These are phyloP conservation scores for Dryadomyces sulphureus DNA, from an alignment of 2,329 filamentous ascomycete genomes.

Conservation along the genomic window DNA sequence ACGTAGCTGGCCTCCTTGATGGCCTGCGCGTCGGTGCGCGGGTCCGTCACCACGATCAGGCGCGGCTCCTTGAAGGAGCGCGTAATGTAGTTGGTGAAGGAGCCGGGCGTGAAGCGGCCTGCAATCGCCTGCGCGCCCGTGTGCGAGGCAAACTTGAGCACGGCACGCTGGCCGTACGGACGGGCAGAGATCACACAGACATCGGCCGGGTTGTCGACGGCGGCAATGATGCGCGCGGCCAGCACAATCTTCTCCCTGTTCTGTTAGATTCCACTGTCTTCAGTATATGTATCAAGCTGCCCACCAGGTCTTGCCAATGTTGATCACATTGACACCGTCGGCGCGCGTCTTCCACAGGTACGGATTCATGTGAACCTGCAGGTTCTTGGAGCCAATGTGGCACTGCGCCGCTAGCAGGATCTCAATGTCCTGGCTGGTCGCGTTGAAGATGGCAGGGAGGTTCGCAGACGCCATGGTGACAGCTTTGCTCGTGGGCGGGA, in stretches of 20 bases:
- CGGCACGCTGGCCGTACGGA: constrained; percentile 98
- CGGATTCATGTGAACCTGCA: constrained; percentile 83
- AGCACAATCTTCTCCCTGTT: constrained; percentile 98
- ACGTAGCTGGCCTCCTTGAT: constrained; percentile 99
- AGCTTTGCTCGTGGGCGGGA: constrained; percentile 20
- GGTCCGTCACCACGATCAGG: constrained; percentile 98
- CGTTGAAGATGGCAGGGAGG: constrained; percentile 90
- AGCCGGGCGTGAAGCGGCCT: constrained; percentile 99
- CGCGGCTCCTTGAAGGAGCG: constrained; percentile 99
- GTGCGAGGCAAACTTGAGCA: constrained; percentile 99
- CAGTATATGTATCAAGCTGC: background rate
- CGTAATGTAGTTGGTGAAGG: constrained; percentile 99
- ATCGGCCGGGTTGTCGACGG: constrained; percentile 98
- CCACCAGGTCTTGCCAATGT: constrained; percentile 99
- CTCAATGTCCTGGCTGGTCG: constrained; percentile 97
- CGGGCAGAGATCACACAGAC: constrained; percentile 98
- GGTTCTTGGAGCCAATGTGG: constrained; percentile 97
- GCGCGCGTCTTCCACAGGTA: constrained; percentile 99
- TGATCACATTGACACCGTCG: constrained; percentile 96
- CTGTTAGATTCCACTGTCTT: background rate
- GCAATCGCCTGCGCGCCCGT: constrained; percentile 96
- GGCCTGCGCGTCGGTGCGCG: constrained; percentile 97
- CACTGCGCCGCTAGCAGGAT: constrained; percentile 94
- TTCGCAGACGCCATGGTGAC: constrained; percentile 89
- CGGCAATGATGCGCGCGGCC: constrained; percentile 94